Evolutionary conservation across 305 asterid genomes (phyloP).

Genomic region (Solanum hybrid): DNA sequence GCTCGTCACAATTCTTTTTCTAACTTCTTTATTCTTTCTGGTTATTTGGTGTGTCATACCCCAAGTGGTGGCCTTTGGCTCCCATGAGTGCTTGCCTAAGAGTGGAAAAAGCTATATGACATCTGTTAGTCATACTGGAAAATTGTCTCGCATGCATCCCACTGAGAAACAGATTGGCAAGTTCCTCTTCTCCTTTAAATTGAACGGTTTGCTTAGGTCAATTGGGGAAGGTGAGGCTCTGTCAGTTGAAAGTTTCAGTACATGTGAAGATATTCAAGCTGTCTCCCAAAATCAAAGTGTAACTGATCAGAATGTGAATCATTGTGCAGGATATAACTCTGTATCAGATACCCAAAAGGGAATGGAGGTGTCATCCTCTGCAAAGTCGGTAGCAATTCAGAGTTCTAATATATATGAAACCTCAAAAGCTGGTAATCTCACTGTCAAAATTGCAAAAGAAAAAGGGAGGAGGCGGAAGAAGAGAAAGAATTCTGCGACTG

Average conservation of each 20-base stretch:
- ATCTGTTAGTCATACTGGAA: slow-evolving; percentile 14
- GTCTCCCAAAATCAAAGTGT: slow-evolving; percentile 9
- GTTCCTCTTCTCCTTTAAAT: slow-evolving; percentile 18
- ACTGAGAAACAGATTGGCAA: slow-evolving; percentile 17
- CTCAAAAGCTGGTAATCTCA: slow-evolving; percentile 35
- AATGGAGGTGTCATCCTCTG: slow-evolving; percentile 3
- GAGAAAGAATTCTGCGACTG: slow-evolving; percentile 39
- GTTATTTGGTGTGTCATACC: slow-evolving; percentile 40
- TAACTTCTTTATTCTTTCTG: slow-evolving; percentile 29
- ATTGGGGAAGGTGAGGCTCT: slow-evolving; percentile 27
- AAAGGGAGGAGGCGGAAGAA: slow-evolving; percentile 59
- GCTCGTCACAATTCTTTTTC: slow-evolving; percentile 24
- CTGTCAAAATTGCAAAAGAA: slow-evolving; percentile 54
- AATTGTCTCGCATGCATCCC: slow-evolving; percentile 17
- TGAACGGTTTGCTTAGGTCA: slow-evolving; percentile 27
- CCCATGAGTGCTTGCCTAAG: slow-evolving; percentile 25
- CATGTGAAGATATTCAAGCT: slow-evolving; percentile 17
- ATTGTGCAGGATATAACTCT: slow-evolving; percentile 15
- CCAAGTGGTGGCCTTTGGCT: slow-evolving; percentile 18
- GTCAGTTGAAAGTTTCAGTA: slow-evolving; percentile 27
- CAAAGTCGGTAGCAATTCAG: slow-evolving; percentile 23
- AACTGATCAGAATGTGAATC: slow-evolving; percentile 3
- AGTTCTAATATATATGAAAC: slow-evolving; percentile 27
- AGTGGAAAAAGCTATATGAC: slow-evolving; percentile 28
- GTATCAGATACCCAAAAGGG: slow-evolving; percentile 20